Conservation (phyloP, 1,139 yeast genomes). For the Taphrina deformans region DNA sequence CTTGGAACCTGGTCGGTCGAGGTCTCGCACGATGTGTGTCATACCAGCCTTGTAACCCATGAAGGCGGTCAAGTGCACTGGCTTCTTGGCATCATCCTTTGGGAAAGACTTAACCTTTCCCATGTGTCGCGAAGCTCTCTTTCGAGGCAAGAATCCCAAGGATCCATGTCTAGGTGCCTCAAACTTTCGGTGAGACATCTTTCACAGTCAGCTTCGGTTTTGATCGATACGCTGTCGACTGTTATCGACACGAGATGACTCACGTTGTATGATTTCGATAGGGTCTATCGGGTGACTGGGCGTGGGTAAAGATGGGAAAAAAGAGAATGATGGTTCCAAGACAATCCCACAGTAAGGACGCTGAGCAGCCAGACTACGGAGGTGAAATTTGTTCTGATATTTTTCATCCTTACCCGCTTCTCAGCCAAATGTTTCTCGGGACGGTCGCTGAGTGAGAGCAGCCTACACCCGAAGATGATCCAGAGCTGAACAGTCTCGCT, state of each 20-base stretch:
- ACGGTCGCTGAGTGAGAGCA: background rate
- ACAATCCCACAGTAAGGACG: background rate
- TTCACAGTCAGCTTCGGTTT: background rate
- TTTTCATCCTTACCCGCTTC: constrained; percentile 1
- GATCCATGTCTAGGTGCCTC: constrained; percentile 99
- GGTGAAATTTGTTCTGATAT: constrained; percentile 8
- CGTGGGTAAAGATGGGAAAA: background rate
- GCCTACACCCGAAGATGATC: background rate
- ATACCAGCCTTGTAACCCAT: constrained; percentile 99
- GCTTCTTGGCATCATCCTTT: constrained; percentile 96
- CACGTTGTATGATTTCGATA: background rate
- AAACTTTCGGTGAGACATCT: constrained; percentile 99
- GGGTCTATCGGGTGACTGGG: constrained; percentile 1
- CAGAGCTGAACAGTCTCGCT: background rate
- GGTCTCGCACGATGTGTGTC: constrained; percentile 99
- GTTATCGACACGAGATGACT: background rate
- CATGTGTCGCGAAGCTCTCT: constrained; percentile 97
- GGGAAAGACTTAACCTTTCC: constrained; percentile 99
- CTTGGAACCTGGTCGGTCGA: constrained; percentile 99
- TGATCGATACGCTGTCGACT: background rate
- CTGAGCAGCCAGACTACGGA: background rate
- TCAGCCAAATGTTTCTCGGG: constrained; percentile 4
- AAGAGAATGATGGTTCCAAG: background rate
- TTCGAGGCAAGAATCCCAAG: constrained; percentile 72
- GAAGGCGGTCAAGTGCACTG: constrained; percentile 99